Evolutionary conservation across 345 rosid species (phyloP).

Genomic region (Isatis tinctoria): DNA sequence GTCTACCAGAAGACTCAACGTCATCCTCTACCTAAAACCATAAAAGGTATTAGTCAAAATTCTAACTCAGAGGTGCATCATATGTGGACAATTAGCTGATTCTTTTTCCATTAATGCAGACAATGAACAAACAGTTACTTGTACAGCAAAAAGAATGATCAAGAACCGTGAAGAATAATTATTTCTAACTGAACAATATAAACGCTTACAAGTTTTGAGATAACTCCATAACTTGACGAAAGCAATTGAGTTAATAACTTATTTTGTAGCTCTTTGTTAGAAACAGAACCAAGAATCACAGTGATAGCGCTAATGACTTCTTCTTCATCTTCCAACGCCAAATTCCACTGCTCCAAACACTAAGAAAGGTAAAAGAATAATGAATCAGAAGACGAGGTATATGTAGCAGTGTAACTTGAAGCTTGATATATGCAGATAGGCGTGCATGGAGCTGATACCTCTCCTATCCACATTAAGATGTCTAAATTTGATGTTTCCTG

Average conservation of each 20-base stretch:
- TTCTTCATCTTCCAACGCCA: constrained; percentile 88
- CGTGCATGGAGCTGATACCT: constrained; percentile 46
- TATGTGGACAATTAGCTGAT: neutral
- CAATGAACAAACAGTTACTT: constrained; percentile 3
- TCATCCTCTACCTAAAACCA: constrained; percentile 67
- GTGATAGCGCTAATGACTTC: constrained; percentile 80
- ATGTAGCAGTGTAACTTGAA: neutral
- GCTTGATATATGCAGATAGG: neutral
- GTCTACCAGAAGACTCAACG: constrained; percentile 45
- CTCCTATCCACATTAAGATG: constrained; percentile 85
- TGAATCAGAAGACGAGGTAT: neutral
- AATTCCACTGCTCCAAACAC: constrained; percentile 61
- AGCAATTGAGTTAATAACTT: constrained; percentile 75
- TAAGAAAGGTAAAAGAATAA: constrained; percentile 2
- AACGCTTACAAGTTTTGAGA: constrained; percentile 75
- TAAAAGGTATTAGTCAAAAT: constrained; percentile 15
- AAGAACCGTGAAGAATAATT: constrained; percentile 2
- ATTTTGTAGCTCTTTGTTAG: constrained; percentile 70
- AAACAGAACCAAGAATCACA: constrained; percentile 58
- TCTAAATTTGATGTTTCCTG: constrained; percentile 84
- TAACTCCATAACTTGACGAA: constrained; percentile 79
- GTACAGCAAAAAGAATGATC: neutral
- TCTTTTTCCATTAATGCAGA: neutral
- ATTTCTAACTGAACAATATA: neutral
- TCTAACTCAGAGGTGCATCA: neutral